phyloP scores from a whole-genome alignment of 1,284 basidiomycete species.

The Ustilago hordei region DNA sequence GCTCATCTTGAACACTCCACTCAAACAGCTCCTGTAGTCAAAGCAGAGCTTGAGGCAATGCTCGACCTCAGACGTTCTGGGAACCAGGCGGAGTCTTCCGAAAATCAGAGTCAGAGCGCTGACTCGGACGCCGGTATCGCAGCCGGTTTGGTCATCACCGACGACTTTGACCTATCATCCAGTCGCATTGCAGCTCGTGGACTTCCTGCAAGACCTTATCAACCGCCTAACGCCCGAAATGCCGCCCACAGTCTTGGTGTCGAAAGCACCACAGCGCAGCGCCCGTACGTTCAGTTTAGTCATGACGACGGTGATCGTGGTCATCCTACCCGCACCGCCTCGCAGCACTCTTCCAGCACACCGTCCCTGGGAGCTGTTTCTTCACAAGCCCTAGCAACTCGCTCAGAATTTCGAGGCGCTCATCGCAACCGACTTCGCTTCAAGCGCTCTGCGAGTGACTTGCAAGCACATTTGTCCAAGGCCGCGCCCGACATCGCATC shows the following conservation, averaged over 20 bases:
- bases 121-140: conserved; percentile 53
- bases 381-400: not conserved
- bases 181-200: conserved; percentile 46
- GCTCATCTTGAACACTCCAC: not conserved
- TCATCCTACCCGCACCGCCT: conserved; percentile 23
- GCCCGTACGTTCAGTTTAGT: not conserved
- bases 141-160: conserved; percentile 58
- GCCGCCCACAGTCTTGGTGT: not conserved
- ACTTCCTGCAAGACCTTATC: conserved; percentile 14
- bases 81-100: not conserved
- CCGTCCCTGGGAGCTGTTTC: not conserved
- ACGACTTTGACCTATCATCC: conserved; percentile 59
- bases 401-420: conserved; percentile 25
- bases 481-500: not conserved
- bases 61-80: conserved; percentile 49
- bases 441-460: conserved; percentile 48
- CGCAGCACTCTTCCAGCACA: conserved; percentile 12
- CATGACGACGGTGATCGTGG: conserved; percentile 9
- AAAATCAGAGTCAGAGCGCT: conserved; percentile 5
- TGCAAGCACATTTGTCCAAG: conserved; percentile 22
- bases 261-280: not conserved
- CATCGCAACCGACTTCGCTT: conserved; percentile 34
- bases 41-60: conserved; percentile 50
- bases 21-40: conserved; percentile 13
- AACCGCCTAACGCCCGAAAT: not conserved